A percentile compares a stretch with the other conserved stretches of the same genome.
Conservation (phyloP, 2,329 filamentous ascomycete species). For the Claviceps fusiformis region DNA sequence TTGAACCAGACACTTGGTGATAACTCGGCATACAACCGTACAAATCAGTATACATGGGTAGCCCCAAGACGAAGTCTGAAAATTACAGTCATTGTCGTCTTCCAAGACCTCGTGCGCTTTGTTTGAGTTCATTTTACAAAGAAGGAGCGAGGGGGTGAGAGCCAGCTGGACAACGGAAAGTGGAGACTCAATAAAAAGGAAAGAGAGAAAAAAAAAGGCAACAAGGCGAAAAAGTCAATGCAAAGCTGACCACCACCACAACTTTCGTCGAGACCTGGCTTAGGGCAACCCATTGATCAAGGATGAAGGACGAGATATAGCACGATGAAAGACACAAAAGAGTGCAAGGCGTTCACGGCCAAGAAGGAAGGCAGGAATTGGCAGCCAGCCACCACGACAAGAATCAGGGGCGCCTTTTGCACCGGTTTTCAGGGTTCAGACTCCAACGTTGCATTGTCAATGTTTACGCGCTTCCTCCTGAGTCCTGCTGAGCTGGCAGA, state of each 20-base stretch:
- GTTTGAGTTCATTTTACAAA: neutral
- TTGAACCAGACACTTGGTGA: neutral
- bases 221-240: neutral
- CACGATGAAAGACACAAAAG: neutral
- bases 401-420: neutral
- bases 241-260: neutral
- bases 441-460: neutral
- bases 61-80: neutral
- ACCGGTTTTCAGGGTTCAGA: neutral
- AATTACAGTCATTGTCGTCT: too few relatives aligned
- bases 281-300: neutral
- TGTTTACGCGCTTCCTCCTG: neutral
- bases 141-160: neutral
- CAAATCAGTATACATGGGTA: neutral
- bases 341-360: too few relatives aligned
- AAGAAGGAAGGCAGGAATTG: neutral
- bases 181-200: neutral
- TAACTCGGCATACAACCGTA: too few relatives aligned
- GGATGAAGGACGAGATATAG: neutral
- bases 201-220: neutral
- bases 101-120: too few relatives aligned
- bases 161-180: neutral
- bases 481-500: neutral
- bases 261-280: neutral
- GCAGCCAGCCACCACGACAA: neutral